Evolutionary conservation across 345 rosid species (phyloP).

Genomic region (Aethionema arabicum): DNA sequence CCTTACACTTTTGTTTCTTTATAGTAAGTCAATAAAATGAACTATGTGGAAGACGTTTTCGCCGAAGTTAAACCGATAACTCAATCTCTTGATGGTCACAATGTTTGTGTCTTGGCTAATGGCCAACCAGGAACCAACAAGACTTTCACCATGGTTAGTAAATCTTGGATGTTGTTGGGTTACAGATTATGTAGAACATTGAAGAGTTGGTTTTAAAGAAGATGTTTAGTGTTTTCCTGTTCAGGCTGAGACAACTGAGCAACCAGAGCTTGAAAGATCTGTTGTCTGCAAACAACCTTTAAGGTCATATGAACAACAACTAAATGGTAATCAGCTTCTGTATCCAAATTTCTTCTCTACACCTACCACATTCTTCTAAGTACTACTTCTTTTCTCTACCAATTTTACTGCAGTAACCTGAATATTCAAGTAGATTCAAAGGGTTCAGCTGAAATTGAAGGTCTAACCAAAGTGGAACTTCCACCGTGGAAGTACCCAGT

Average conservation of each 20-base stretch:
- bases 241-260: conserved; percentile 70
- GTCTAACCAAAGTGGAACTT: conserved; percentile 82
- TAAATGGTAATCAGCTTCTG: conserved; percentile 47
- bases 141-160: conserved; percentile 85
- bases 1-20: conserved; percentile 34
- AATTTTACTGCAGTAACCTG: conserved; percentile 61
- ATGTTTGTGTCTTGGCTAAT: conserved; percentile 80
- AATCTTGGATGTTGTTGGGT: conserved; percentile 15
- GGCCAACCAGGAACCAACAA: conserved; percentile 97
- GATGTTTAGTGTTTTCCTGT: conserved; percentile 15
- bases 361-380: conserved; percentile 19
- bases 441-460: conserved; percentile 75
- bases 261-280: conserved; percentile 75
- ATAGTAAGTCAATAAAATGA: conserved; percentile 42
- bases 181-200: neutral
- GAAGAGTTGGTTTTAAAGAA: neutral
- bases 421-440: conserved; percentile 86
- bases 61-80: conserved; percentile 75
- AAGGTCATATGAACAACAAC: conserved; percentile 45
- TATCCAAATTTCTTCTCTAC: conserved; percentile 2
- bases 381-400: conserved; percentile 31
- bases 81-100: conserved; percentile 88
- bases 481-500: conserved; percentile 53
- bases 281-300: conserved; percentile 55
- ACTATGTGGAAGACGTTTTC: conserved; percentile 70